Percentiles rank a stretch among this genome's conserved stretches.
Evolutionary conservation across 805 yeast species (phyloP).

Genomic region (Saccharomycopsis vini): DNA sequence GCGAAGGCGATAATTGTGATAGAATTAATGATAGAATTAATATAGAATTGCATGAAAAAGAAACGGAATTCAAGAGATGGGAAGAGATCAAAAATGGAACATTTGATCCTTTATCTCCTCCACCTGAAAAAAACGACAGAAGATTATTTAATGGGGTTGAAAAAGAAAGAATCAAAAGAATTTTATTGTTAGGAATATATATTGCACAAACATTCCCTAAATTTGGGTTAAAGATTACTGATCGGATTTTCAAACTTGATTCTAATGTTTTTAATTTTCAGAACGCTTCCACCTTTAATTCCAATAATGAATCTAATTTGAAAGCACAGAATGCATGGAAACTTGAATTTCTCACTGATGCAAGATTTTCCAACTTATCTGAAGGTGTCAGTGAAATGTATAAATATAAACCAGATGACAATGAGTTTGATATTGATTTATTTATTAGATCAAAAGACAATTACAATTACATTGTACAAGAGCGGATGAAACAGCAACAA

Average conservation of each 20-base stretch:
- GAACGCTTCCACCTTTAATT: slow-evolving; percentile 3
- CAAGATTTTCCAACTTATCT: slow-evolving; percentile 33
- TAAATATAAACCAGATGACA: slow-evolving; percentile 18
- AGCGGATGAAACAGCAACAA: too few relatives aligned
- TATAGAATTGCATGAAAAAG: slow-evolving; percentile 13
- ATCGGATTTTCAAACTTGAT: slow-evolving; percentile 37
- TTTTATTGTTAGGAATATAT: slow-evolving; percentile 40
- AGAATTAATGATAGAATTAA: slow-evolving; percentile 16
- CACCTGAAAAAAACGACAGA: slow-evolving; percentile 12
- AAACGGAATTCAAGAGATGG: slow-evolving; percentile 11
- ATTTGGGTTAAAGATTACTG: slow-evolving; percentile 45
- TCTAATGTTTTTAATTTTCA: neutral
- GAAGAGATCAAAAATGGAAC: slow-evolving; percentile 4
- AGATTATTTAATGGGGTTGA: slow-evolving; percentile 29
- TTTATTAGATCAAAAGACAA: slow-evolving; percentile 15
- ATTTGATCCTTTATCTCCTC: neutral
- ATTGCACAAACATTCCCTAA: slow-evolving; percentile 40
- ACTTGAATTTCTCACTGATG: slow-evolving; percentile 28
- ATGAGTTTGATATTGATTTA: slow-evolving; percentile 10
- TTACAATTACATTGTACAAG: slow-evolving; percentile 9
- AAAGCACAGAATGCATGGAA: slow-evolving; percentile 11
- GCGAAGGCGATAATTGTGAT: slow-evolving; percentile 19
- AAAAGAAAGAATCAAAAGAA: slow-evolving; percentile 42
- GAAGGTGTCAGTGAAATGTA: slow-evolving; percentile 30
- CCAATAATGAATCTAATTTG: slow-evolving; percentile 16